phyloP scores from a whole-genome alignment of 208 protist genomes.

The Giardia duodenalis region DNA sequence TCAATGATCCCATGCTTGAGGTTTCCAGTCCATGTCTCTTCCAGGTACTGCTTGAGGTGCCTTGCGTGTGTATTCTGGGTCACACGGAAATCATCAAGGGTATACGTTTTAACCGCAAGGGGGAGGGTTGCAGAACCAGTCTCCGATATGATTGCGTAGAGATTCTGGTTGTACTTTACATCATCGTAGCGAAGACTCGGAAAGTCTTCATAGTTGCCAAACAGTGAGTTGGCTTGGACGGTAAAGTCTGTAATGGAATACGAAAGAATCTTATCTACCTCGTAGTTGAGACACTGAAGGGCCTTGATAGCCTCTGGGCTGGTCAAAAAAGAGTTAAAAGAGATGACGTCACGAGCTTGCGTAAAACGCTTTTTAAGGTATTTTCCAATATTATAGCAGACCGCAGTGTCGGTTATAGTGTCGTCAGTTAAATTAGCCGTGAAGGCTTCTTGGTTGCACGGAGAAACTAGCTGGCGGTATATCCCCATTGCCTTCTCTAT shows the following conservation, averaged over 20 bases:
- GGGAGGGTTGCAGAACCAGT: not conserved
- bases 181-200: not conserved
- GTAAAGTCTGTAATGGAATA: not conserved
- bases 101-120: constrained; percentile 10
- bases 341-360: not conserved
- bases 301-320: not conserved
- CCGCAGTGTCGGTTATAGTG: not conserved
- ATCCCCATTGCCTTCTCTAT: not conserved
- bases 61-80: not conserved
- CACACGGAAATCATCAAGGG: not conserved
- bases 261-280: not conserved
- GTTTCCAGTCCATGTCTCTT: not conserved
- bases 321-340: not conserved
- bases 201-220: not conserved
- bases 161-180: not conserved
- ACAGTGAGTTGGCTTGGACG: not conserved
- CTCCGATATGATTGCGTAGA: not conserved
- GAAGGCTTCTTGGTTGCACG: not conserved
- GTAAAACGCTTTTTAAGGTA: not conserved
- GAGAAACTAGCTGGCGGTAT: not conserved
- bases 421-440: not conserved
- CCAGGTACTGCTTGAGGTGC: constrained; percentile 1
- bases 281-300: not conserved
- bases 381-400: not conserved
- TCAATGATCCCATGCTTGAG: not conserved